Conservation (phyloP, 2,329 filamentous ascomycete species). For the Aspergillus fischeri region DNA sequence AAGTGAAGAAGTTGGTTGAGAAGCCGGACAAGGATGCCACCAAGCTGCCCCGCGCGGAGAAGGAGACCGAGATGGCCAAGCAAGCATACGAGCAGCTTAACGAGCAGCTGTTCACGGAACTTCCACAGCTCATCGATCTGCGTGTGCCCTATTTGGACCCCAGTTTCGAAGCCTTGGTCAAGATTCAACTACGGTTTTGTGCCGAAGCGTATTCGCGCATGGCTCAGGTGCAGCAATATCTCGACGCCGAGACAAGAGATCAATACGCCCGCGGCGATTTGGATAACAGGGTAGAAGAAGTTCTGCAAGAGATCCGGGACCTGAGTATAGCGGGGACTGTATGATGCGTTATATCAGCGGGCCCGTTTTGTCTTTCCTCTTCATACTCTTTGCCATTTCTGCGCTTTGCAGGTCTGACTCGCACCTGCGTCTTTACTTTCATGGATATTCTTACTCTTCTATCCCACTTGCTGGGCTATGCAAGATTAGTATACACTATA, state of each 20-base stretch:
- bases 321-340: slow-evolving; percentile 83
- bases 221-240: slow-evolving; percentile 98
- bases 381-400: background rate
- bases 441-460: background rate
- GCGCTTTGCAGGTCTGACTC: background rate
- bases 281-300: slow-evolving; percentile 88
- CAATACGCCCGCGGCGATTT: slow-evolving; percentile 92
- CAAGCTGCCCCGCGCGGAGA: slow-evolving; percentile 92
- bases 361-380: slow-evolving; percentile 11
- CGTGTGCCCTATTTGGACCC: slow-evolving; percentile 96
- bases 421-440: slow-evolving; percentile 4
- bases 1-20: slow-evolving; percentile 94
- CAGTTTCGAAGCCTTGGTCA: slow-evolving; percentile 94
- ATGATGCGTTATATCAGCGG: slow-evolving; percentile 24
- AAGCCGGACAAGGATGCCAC: slow-evolving; percentile 98
- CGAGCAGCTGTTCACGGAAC: slow-evolving; percentile 86
- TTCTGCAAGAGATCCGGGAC: slow-evolving; percentile 93
- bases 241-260: slow-evolving; percentile 91
- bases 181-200: slow-evolving; percentile 96
- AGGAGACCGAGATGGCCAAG: slow-evolving; percentile 92
- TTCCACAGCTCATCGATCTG: slow-evolving; percentile 93
- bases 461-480: background rate
- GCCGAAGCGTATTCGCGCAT: slow-evolving; percentile 96
- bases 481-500: background rate
- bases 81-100: slow-evolving; percentile 94